phyloP scores from a whole-genome alignment of 805 yeast genomes.

The Dipodascus geniculatus region DNA sequence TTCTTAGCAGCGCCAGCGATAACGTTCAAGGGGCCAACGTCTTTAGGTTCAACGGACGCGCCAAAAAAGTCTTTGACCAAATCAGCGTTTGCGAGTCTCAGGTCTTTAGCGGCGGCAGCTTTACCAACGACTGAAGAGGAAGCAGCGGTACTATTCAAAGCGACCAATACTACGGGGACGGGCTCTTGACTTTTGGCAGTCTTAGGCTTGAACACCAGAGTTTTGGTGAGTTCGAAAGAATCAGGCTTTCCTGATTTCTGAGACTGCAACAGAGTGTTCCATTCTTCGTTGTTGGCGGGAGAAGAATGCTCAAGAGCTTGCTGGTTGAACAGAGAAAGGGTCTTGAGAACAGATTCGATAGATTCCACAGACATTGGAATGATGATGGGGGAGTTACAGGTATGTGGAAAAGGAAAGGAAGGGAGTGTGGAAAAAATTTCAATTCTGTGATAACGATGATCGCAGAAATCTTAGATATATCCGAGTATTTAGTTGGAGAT shows the following conservation, averaged over 20 bases:
- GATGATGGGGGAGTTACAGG: not conserved
- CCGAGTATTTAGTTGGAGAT: no score
- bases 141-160: slow-evolving; percentile 57
- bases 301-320: slow-evolving; percentile 11
- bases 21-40: slow-evolving; percentile 18
- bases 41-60: slow-evolving; percentile 34
- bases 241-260: slow-evolving; percentile 5
- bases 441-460: no score
- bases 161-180: slow-evolving; percentile 71
- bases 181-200: slow-evolving; percentile 73
- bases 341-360: not conserved
- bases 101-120: slow-evolving; percentile 65
- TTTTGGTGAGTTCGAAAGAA: slow-evolving; percentile 35
- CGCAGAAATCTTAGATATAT: no score
- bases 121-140: slow-evolving; percentile 55
- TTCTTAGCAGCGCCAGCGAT: slow-evolving; percentile 40
- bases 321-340: not conserved
- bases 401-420: not conserved
- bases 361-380: not conserved
- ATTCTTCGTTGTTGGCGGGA: slow-evolving; percentile 14
- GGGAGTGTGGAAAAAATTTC: not conserved
- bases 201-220: slow-evolving; percentile 83
- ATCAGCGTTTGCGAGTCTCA: slow-evolving; percentile 78
- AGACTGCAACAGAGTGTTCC: slow-evolving; percentile 11
- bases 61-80: slow-evolving; percentile 54